These are phyloP conservation scores for Trematosphaeria pertusa DNA, from an alignment of 2,329 filamentous ascomycete species.

Conservation along the genomic window DNA sequence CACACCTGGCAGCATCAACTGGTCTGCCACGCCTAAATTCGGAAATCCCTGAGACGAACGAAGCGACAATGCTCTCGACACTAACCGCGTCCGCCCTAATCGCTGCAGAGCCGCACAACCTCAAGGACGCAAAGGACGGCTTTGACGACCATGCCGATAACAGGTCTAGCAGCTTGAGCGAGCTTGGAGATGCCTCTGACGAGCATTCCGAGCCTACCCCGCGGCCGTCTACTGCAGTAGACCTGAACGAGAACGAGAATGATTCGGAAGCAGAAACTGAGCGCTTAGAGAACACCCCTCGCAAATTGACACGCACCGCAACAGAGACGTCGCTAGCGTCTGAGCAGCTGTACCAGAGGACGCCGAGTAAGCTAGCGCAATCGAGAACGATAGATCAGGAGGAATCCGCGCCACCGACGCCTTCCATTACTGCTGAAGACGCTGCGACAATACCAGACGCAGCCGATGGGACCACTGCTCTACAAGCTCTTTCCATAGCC, in stretches of 20 bases:
- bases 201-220: conserved; percentile 53
- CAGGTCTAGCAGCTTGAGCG: conserved; percentile 88
- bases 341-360: conserved; percentile 41
- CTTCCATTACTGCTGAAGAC: conserved; percentile 28
- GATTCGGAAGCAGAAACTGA: conserved; percentile 94
- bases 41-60: conserved; percentile 18
- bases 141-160: conserved; percentile 61
- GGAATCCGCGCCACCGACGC: conserved; percentile 37
- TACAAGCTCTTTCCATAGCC: conserved; percentile 41
- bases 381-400: conserved; percentile 41
- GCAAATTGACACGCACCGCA: conserved; percentile 58
- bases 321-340: conserved; percentile 43
- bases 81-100: conserved; percentile 30
- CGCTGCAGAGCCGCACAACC: conserved; percentile 19
- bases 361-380: conserved; percentile 47
- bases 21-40: conserved; percentile 19
- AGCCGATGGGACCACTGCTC: conserved; percentile 27
- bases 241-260: conserved; percentile 65
- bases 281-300: conserved; percentile 87
- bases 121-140: conserved; percentile 18
- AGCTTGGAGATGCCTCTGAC: conserved; percentile 82
- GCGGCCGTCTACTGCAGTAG: conserved; percentile 24
- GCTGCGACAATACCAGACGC: conserved; percentile 20
- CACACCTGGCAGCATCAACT: conserved; percentile 24
- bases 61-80: conserved; percentile 32